Evolutionary conservation across 2,329 filamentous ascomycete genomes (phyloP).

Genomic region (Cladophialophora yegresii): DNA sequence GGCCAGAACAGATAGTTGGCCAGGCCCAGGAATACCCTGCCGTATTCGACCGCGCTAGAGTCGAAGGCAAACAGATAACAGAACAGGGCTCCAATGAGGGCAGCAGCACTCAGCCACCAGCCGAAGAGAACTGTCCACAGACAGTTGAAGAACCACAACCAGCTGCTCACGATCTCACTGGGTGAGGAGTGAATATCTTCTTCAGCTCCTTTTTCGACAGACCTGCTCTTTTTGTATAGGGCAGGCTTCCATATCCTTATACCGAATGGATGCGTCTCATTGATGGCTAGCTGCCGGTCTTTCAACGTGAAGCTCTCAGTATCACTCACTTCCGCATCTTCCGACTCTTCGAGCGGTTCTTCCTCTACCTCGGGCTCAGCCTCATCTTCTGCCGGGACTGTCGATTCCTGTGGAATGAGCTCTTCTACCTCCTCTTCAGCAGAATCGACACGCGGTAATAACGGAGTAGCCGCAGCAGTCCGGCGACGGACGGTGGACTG

Average conservation of each 20-base stretch:
- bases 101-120: conserved; percentile 87
- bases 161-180: conserved; percentile 78
- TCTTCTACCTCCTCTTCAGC: conserved; percentile 45
- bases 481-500: conserved; percentile 48
- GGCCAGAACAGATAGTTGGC: conserved; percentile 89
- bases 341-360: conserved; percentile 62
- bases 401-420: conserved; percentile 41
- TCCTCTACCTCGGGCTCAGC: conserved; percentile 52
- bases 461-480: conserved; percentile 40
- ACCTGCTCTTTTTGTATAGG: conserved; percentile 94
- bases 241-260: conserved; percentile 99
- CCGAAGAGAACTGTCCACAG: conserved; percentile 90
- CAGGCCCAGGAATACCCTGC: conserved; percentile 78
- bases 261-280: conserved; percentile 97
- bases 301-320: conserved; percentile 97
- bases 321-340: conserved; percentile 76
- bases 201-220: conserved; percentile 93
- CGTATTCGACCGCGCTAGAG: conserved; percentile 81
- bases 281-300: conserved; percentile 95
- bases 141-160: conserved; percentile 85
- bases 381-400: conserved; percentile 42
- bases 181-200: conserved; percentile 95
- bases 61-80: conserved; percentile 80
- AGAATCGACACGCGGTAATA: conserved; percentile 43
- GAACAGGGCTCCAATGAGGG: conserved; percentile 70